Conservation (phyloP, 345 rosid genomes). For the Erucastrum elatum region DNA sequence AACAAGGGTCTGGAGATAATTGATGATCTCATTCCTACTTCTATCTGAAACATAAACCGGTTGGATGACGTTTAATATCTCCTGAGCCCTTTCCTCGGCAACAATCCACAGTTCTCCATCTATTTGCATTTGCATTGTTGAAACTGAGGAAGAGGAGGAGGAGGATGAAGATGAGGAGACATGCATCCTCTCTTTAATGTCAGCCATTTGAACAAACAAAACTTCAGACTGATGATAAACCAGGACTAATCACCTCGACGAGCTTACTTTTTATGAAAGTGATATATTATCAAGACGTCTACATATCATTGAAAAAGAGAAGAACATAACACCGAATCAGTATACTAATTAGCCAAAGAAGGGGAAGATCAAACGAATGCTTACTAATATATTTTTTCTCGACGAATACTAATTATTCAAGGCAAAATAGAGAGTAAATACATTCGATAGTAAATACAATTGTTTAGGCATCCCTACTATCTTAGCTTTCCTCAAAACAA, state of each 20-base stretch:
- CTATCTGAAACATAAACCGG: conserved; percentile 62
- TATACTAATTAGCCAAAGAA: too few relatives aligned
- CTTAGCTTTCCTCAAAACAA: conserved; percentile 29
- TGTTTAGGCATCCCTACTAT: conserved; percentile 31
- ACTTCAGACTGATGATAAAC: too few relatives aligned
- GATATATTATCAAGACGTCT: conserved; percentile 26
- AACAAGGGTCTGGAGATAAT: conserved; percentile 52
- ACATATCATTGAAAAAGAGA: conserved; percentile 15
- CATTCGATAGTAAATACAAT: conserved; percentile 21
- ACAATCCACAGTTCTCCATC: conserved; percentile 61
- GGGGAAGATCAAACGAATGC: too few relatives aligned
- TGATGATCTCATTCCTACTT: conserved; percentile 55
- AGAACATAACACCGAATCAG: neutral
- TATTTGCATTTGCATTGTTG: conserved; percentile 39
- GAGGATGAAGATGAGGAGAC: conserved; percentile 33
- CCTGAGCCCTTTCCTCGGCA: conserved; percentile 74
- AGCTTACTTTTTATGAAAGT: conserved; percentile 16
- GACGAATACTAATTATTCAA: neutral
- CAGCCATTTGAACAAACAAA: too few relatives aligned
- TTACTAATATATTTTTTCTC: too few relatives aligned
- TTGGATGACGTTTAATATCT: conserved; percentile 63
- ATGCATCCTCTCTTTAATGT: too few relatives aligned
- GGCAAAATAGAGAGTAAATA: conserved; percentile 1
- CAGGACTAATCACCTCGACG: neutral
- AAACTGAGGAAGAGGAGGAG: conserved; percentile 42